These are phyloP conservation scores for Biscutella laevigata DNA, from an alignment of 441 rosid species.

Conservation along the genomic window DNA sequence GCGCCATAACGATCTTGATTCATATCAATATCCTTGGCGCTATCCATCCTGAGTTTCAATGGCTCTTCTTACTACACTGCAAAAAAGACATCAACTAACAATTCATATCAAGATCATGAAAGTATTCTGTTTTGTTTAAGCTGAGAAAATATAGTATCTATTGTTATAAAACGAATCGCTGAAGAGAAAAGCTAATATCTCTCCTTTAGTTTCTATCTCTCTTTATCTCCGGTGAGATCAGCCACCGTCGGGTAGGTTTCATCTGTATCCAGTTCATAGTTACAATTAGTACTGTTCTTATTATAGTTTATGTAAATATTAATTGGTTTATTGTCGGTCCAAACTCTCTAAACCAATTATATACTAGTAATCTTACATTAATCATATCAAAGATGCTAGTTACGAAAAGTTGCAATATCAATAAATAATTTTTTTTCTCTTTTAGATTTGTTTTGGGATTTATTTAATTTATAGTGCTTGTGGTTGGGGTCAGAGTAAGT, in stretches of 20 bases:
- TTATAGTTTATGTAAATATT: constrained; percentile 7
- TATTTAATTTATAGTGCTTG: constrained; percentile 1
- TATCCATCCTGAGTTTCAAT: constrained; percentile 97
- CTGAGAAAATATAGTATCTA: not conserved
- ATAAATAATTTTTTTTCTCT: not conserved
- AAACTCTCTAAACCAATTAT: constrained; percentile 10
- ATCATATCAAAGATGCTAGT: constrained; percentile 2
- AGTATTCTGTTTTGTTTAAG: not conserved
- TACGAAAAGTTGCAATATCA: constrained; percentile 11
- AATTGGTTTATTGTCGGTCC: constrained; percentile 3
- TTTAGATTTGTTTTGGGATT: constrained; percentile 19
- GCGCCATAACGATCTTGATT: constrained; percentile 44
- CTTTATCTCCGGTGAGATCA: constrained; percentile 5
- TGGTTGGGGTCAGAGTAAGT: constrained; percentile 25
- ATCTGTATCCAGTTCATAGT: not conserved
- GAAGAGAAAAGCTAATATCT: not conserved
- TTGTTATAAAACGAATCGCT: not conserved
- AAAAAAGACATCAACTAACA: too few species aligned
- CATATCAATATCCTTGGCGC: constrained; percentile 38
- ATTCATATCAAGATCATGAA: not conserved
- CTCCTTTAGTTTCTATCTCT: not conserved
- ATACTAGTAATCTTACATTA: not conserved
- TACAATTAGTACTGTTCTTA: constrained; percentile 3
- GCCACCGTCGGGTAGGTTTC: constrained; percentile 21
- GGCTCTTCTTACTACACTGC: constrained; percentile 55